Conservation (phyloP, 129 eudicot species). For the Glebionis coronaria region DNA sequence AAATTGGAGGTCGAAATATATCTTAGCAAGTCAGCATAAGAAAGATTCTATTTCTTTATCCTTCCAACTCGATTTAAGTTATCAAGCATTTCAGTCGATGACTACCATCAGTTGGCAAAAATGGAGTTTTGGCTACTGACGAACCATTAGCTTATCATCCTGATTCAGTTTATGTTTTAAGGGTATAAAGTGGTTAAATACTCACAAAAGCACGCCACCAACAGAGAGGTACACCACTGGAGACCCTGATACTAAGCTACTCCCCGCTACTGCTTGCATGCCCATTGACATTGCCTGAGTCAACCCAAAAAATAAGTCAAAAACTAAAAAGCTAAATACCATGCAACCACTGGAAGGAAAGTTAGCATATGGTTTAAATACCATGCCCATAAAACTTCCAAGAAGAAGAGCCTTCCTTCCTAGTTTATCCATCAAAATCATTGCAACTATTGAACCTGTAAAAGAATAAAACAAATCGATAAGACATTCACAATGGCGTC, state of each 20-base stretch:
- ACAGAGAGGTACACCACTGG: constrained; percentile 67
- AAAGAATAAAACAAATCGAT: constrained; percentile 4
- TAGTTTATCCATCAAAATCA: constrained; percentile 77
- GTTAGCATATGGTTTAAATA: constrained; percentile 21
- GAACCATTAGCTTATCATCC: background rate
- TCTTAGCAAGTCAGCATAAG: no score
- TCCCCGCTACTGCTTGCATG: constrained; percentile 64
- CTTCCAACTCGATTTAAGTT: background rate
- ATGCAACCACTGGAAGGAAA: no score
- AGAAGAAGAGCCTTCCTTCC: constrained; percentile 83
- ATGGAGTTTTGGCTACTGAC: background rate
- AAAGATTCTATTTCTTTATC: background rate
- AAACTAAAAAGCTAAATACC: constrained; percentile 6
- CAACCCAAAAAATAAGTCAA: constrained; percentile 7
- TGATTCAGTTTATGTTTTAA: background rate
- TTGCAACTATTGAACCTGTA: constrained; percentile 73
- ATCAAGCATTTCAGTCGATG: background rate
- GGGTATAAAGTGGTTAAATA: constrained; percentile 30
- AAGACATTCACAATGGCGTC: background rate
- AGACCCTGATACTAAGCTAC: constrained; percentile 40
- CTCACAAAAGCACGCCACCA: constrained; percentile 83
- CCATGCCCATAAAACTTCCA: constrained; percentile 92
- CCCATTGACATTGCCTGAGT: constrained; percentile 73
- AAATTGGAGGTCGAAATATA: no score
- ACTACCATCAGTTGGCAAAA: constrained; percentile 2